Conservation (phyloP, 495 filamentous ascomycete species). For the Lasiosphaeriaceae sp. region DNA sequence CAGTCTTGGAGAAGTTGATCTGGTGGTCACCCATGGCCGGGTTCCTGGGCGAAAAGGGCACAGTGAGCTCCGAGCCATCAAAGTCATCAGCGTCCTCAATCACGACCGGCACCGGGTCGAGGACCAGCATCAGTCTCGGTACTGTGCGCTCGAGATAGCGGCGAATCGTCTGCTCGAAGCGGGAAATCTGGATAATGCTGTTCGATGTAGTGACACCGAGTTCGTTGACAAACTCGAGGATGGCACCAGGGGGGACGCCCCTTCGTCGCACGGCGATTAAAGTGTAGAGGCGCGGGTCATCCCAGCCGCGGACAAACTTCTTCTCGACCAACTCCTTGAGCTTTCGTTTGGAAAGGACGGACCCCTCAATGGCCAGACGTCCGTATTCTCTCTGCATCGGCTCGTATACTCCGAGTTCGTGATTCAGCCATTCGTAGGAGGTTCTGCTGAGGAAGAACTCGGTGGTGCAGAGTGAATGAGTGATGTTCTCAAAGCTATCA, state of each 20-base stretch:
- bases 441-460: slow-evolving; percentile 74
- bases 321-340: slow-evolving; percentile 72
- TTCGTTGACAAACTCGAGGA: slow-evolving; percentile 82
- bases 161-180: slow-evolving; percentile 76
- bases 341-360: slow-evolving; percentile 79
- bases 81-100: slow-evolving; percentile 73
- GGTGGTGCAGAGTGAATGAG: slow-evolving; percentile 84
- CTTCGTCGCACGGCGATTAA: slow-evolving; percentile 78
- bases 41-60: slow-evolving; percentile 76
- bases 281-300: slow-evolving; percentile 86
- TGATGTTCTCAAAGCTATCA: slow-evolving; percentile 83
- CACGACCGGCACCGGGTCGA: slow-evolving; percentile 74
- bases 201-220: slow-evolving; percentile 78
- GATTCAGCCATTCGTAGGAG: slow-evolving; percentile 86
- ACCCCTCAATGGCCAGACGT: slow-evolving; percentile 74
- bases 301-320: slow-evolving; percentile 74
- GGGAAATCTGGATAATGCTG: slow-evolving; percentile 65
- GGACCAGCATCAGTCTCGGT: slow-evolving; percentile 79
- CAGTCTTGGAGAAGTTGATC: slow-evolving; percentile 74
- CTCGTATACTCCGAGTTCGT: slow-evolving; percentile 66
- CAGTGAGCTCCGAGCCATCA: slow-evolving; percentile 49
- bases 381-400: slow-evolving; percentile 81
- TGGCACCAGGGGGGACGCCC: slow-evolving; percentile 81
- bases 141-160: slow-evolving; percentile 79
- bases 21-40: slow-evolving; percentile 55